Base-by-base conservation (phyloP, 768 basidiomycete genomes). In the Suillus subluteus region DNA sequence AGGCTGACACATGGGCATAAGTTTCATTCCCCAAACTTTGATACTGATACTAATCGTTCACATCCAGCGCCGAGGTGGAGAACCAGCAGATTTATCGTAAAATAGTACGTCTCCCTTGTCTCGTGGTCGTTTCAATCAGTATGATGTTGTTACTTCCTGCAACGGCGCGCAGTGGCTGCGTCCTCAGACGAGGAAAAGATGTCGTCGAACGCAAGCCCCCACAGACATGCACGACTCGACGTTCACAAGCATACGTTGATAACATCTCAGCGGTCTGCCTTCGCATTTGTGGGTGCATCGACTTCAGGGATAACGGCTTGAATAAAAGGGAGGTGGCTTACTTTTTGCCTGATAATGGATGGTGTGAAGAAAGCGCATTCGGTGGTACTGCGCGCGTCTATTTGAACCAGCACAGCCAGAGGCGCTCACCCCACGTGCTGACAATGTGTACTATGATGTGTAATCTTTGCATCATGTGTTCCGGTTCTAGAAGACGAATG, bases 171-270 rank as follows among this genome's bases (percentile, higher is more conserved):
- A 4, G 83, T 87, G 5, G 81, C 82, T 1, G 83, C 80, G 8
- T 91, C 95, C 16, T 95, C 93, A 0, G 92, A 96, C 67, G 96
- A 99, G 79, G 97, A 98, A 65, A 96, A 58, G 83, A 98, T 52
- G 69, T 82, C 1, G 82, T 98, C 67, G 95, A 99, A 78, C 83
- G 83, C 65, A 91, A 93, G 71, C 81, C 98, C 50, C 85, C 98
- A 12, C 21, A 2, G 6, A 35, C 43, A 80, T 86, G 23, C 77
- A 94, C 76, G 96, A 99, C 73, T 94, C 95, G 0, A 83, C 84
- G 5, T 99, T 99, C 80, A 97, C 62, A 99, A 98, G 0, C 91
- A 94, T 70, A 90, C 90, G 0, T 90, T 92, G 4, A 80, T 92
- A 35, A 80, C 87, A 0, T 86, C 91, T 8, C 89, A 91, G 67